Base-by-base conservation (phyloP, 192 early-diverging fungal species). In the Coemansia sp. region DNA sequence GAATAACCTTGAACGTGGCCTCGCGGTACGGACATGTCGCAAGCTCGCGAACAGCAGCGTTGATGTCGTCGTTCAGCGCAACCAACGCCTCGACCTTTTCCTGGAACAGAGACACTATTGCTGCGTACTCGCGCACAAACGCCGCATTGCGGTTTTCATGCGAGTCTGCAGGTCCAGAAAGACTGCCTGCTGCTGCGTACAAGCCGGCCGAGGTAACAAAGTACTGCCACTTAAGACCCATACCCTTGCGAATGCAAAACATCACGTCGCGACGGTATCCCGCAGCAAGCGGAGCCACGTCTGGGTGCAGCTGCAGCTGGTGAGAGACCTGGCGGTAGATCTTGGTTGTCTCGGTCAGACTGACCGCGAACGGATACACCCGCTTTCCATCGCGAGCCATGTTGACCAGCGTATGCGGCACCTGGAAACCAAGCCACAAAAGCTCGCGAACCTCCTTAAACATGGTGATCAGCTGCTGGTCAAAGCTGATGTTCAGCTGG, bases 371-470 rank as follows among this genome's bases (percentile, higher is more conserved):
- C 8, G 97, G 98, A 80, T 99, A 98, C 17, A 99, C 94, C 30
- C 93, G 88, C 73, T 96, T 95, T 17, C 94, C 96, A 57, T 98
- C 96, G 73, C 95, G 96, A 29, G 95, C 94, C 54, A 94, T 85
- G 79, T 90, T 94, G 33, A 89, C 84, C 66, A 99, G 87, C 40
- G 90, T 89, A 57, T 93, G 91, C 22, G 96, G 96, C 0, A 99
- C 92, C 66, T 88, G 90, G 82, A 92, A 99, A 33, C 93, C 91
- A 17, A 99, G 85, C 94, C 94, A 97, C n/a, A 94, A 66, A 69
- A 99, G 80, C 74, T 99, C 94, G 36, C 96, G 88, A 32, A 99
- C 96, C 78, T 99, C 98, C 81, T 99, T 99, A 85, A 99, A 99
- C 58, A 99, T 80, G 0, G 94, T 92, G 60, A 99, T 94, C 62